phyloP scores from a whole-genome alignment of 257 asterid species.

The Plantago elongata region DNA sequence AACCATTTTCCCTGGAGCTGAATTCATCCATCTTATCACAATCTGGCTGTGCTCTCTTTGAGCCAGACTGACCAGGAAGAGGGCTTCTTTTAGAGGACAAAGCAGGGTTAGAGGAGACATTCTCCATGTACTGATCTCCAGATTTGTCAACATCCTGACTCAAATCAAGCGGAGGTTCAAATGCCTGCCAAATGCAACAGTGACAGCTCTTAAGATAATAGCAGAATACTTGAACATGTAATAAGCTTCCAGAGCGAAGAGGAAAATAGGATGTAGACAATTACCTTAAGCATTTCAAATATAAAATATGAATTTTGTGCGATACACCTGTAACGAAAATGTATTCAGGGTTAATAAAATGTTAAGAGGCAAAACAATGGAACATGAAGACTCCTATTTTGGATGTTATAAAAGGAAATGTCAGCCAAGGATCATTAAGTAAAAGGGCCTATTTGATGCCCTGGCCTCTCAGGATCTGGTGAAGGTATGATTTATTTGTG shows the following conservation, averaged over 20 bases:
- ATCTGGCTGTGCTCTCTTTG: conserved; percentile 29
- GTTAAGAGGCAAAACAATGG: conserved; percentile 8
- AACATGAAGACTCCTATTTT: conserved; percentile 6
- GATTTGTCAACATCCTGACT: conserved; percentile 45
- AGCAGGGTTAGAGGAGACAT: conserved; percentile 29
- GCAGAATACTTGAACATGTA: conserved; percentile 4
- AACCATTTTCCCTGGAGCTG: conserved; percentile 24
- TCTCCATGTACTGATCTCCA: conserved; percentile 36
- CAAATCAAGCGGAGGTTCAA: conserved; percentile 95
- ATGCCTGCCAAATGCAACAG: conserved; percentile 54
- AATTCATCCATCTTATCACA: conserved; percentile 27
- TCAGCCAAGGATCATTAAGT: background rate
- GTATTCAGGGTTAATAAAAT: conserved; percentile 22
- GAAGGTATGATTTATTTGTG: too few relatives aligned
- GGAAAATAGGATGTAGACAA: conserved; percentile 12
- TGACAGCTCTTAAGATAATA: conserved; percentile 22
- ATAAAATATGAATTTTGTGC: conserved; percentile 83
- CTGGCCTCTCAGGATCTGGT: too few relatives aligned
- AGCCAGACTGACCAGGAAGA: conserved; percentile 30
- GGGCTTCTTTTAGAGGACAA: conserved; percentile 33
- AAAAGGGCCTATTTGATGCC: background rate
- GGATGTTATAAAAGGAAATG: background rate
- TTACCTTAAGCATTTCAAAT: conserved; percentile 98
- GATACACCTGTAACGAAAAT: conserved; percentile 65
- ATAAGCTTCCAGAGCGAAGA: conserved; percentile 14